Conservation (phyloP, 108 stramenopile genomes). For the Nitzschia sp. region DNA sequence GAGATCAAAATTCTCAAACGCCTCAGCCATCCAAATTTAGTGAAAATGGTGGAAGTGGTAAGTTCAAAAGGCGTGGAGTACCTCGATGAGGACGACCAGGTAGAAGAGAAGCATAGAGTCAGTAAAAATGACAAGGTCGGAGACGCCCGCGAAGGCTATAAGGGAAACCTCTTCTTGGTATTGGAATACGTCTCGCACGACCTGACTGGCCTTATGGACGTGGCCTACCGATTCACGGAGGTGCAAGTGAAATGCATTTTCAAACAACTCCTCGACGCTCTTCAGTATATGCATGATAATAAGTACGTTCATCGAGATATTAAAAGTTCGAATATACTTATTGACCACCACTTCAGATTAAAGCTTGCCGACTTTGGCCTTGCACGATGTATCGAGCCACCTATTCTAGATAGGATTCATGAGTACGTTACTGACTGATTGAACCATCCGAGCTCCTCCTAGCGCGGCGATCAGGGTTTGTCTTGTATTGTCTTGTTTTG, state of each 20-base stretch:
- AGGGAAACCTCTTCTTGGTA: constrained; percentile 81
- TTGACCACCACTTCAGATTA: constrained; percentile 71
- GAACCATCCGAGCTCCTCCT: background rate
- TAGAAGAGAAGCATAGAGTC: constrained; percentile 19
- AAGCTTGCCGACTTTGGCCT: constrained; percentile 94
- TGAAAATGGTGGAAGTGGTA: constrained; percentile 82
- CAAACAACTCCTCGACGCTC: constrained; percentile 68
- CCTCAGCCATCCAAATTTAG: constrained; percentile 70
- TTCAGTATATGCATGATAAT: constrained; percentile 76
- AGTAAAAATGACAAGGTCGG: constrained; percentile 31
- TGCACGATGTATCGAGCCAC: constrained; percentile 66
- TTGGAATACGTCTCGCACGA: constrained; percentile 86
- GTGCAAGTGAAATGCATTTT: constrained; percentile 78
- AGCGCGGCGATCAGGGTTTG: background rate
- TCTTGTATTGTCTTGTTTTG: background rate
- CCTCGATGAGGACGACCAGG: constrained; percentile 54
- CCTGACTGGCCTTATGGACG: constrained; percentile 80
- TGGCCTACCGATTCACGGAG: constrained; percentile 68
- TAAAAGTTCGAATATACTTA: constrained; percentile 91
- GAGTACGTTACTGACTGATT: constrained; percentile 52
- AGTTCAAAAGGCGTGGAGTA: constrained; percentile 81
- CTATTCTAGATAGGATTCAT: constrained; percentile 53
- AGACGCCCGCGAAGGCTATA: constrained; percentile 76
- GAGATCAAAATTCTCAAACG: constrained; percentile 86
- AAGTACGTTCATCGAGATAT: constrained; percentile 81